Conservation (phyloP, 208 protist genomes). For the Acanthamoeba royreba region DNA sequence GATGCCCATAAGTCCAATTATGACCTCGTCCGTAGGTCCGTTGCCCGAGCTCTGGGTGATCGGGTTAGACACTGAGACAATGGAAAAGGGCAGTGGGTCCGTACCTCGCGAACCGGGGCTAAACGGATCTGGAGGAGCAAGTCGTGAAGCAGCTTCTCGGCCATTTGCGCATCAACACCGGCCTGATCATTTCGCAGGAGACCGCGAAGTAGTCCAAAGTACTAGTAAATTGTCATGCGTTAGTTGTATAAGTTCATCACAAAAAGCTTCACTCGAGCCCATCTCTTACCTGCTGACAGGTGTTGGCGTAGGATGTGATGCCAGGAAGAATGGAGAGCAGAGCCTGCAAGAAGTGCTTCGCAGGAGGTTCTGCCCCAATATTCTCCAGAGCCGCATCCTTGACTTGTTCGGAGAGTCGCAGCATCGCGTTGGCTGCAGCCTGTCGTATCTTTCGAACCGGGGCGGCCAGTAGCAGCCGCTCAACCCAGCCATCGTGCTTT, state of each 20-base stretch:
- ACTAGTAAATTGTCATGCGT: too few species aligned
- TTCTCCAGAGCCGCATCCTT: not conserved
- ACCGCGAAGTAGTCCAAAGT: not conserved
- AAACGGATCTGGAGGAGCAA: not conserved
- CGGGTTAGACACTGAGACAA: not conserved
- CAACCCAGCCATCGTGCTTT: slow-evolving; percentile 6
- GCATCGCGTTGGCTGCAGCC: not conserved
- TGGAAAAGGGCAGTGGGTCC: not conserved
- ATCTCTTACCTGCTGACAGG: not conserved
- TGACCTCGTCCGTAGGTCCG: not conserved
- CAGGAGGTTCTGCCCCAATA: not conserved
- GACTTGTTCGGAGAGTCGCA: not conserved
- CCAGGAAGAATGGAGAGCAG: not conserved
- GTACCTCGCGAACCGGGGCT: not conserved
- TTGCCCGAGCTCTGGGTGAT: not conserved
- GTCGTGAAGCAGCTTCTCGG: slow-evolving; percentile 24
- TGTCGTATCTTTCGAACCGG: not conserved
- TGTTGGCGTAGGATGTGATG: not conserved
- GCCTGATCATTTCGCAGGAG: not conserved
- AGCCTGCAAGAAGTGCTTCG: slow-evolving; percentile 30
- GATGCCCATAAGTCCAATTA: slow-evolving; percentile 3
- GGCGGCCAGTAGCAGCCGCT: not conserved
- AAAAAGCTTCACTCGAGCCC: not conserved
- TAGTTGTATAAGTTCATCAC: too few species aligned
- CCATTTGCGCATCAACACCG: not conserved